Percentiles rank a stretch among this genome's conserved stretches.
phyloP scores from a whole-genome alignment of 139 green algal species.

The Spirogloea muscicola region DNA sequence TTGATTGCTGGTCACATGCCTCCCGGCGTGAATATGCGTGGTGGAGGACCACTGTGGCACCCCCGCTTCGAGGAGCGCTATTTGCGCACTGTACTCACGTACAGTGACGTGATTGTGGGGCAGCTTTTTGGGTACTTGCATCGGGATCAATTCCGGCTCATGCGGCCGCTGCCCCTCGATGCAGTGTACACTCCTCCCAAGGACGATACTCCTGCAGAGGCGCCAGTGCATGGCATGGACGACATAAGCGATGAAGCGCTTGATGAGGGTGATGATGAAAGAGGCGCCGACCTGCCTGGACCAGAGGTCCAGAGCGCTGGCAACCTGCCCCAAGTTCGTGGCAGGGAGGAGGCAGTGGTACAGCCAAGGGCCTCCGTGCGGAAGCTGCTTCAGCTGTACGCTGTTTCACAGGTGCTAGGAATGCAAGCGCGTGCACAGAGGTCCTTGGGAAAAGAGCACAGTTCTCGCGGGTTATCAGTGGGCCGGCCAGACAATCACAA shows the following conservation, averaged over 20 bases:
- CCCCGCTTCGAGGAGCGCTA: not conserved
- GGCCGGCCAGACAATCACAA: not conserved
- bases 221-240: not conserved
- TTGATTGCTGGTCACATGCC: constrained; percentile 7
- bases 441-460: not conserved
- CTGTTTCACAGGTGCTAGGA: not conserved
- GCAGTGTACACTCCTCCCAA: too few species aligned
- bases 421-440: too few species aligned
- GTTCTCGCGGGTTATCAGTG: too few species aligned
- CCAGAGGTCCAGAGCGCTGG: too few species aligned
- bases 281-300: too few species aligned
- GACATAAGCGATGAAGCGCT: not conserved
- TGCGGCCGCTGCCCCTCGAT: too few species aligned
- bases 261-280: too few species aligned
- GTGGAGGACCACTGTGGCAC: not conserved
- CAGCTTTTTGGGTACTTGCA: constrained; percentile 12
- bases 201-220: not conserved
- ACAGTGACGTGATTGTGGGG: not conserved
- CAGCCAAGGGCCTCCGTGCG: too few species aligned
- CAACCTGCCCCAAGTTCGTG: too few species aligned
- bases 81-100: not conserved
- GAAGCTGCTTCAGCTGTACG: not conserved
- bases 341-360: too few species aligned
- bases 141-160: constrained; percentile 5
- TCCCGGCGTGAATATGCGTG: not conserved